Base-by-base conservation (phyloP, 2,329 filamentous ascomycete genomes). In the Fusarium sp. region DNA sequence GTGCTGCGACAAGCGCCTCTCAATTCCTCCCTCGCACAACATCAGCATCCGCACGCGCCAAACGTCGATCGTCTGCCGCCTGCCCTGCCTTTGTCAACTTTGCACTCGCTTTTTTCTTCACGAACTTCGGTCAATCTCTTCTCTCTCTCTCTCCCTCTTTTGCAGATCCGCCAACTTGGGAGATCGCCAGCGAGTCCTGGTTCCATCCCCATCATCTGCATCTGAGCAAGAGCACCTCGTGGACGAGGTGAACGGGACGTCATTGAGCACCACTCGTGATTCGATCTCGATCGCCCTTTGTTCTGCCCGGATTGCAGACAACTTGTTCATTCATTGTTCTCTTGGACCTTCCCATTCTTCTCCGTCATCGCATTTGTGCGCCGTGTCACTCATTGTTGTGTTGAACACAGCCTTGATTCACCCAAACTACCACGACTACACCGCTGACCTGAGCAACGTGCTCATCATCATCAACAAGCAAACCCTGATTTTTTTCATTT, bases 11-110 rank as follows among this genome's bases (percentile, higher is more conserved):
- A 74, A 64, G 60, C 64, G 73, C 62, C 64, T 74, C 54, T 14
- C 2, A 62, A 68, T 74, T 64, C 58, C 62, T 64, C 58, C 34
- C 23, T 68, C 37, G 63, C 67, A 57, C 35, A 52, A 16, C 45
- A 27, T 23, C 25, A 25, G 67, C 37, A 64, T 7, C 71, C 34
- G 62, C 59, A 57, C 59, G 70, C 70, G 73, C 68, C 52, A 71
- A 75, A 66, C 73, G 70, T 74, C 67, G 73, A 76, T 76, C 73
- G 56, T 67, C 59, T 71, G 35, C 52, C 73, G 69, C 68, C 64
- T 58, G 65, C 54, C 32, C 30, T 45, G 18, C 54, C 14, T 50
- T 62, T 50, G 20, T 63, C 52, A 57, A 52, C 54, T 54, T 68
- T 43, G 25, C 59, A 56, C 61, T 60, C 70, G 68, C 70, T 65